A percentile compares a stretch with the other conserved stretches of the same genome.
These are phyloP conservation scores for Cryptococcus sp. DNA, from an alignment of 1,284 basidiomycete genomes.

Conservation along the genomic window DNA sequence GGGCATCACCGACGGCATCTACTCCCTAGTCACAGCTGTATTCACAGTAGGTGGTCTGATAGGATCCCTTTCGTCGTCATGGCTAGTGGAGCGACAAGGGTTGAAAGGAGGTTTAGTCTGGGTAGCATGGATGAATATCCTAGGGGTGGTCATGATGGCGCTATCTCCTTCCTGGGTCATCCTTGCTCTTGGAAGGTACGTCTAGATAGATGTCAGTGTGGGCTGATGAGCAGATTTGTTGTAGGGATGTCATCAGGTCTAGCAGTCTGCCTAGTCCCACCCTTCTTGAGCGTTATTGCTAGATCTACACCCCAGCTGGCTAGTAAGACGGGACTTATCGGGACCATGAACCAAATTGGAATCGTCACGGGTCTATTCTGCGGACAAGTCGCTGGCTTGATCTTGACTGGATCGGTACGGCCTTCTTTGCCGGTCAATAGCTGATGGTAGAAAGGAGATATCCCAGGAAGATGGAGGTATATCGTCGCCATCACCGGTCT, in stretches of 20 bases:
- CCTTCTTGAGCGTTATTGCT: constrained; percentile 77
- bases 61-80: constrained; percentile 67
- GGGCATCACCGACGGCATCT: constrained; percentile 67
- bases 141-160: constrained; percentile 64
- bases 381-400: constrained; percentile 56
- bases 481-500: constrained; percentile 65
- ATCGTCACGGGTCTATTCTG: constrained; percentile 79
- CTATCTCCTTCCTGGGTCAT: constrained; percentile 58
- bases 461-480: constrained; percentile 59
- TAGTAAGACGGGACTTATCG: constrained; percentile 47
- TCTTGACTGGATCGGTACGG: constrained; percentile 40
- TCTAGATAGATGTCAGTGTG: constrained; percentile 2
- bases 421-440: neutral
- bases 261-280: constrained; percentile 77
- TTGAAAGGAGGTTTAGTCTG: constrained; percentile 42
- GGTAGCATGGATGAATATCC: constrained; percentile 58
- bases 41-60: constrained; percentile 84
- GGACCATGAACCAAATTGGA: constrained; percentile 80
- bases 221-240: constrained; percentile 56
- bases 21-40: constrained; percentile 73
- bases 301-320: constrained; percentile 50
- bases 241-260: constrained; percentile 76
- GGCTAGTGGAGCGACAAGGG: constrained; percentile 65
- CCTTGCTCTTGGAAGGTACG: constrained; percentile 65
- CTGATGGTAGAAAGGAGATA: constrained; percentile 34